Evolutionary conservation across 768 basidiomycete species (phyloP).

Genomic region (Hebeloma cylindrosporum): DNA sequence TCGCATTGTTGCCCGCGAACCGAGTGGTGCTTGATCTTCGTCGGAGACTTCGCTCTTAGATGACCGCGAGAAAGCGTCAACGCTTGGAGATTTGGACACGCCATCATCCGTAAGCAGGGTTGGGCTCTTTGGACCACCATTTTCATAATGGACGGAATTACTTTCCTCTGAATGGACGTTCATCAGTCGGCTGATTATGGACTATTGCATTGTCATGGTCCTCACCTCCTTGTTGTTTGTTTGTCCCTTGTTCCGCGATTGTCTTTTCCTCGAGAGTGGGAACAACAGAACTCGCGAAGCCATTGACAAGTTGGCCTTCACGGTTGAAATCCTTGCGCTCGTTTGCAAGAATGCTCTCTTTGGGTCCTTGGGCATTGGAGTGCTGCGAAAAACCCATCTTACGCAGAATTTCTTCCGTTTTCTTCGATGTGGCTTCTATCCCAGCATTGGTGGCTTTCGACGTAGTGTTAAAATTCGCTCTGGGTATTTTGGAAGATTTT

Average conservation of each 20-base stretch:
- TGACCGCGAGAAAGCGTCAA: slow-evolving; percentile 48
- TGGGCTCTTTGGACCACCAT: no score
- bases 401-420: slow-evolving; percentile 36
- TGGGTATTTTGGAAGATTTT: neutral
- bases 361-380: slow-evolving; percentile 37
- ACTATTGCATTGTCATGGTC: slow-evolving; percentile 5
- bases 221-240: slow-evolving; percentile 28
- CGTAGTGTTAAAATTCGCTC: neutral
- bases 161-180: no score
- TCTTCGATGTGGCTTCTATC: slow-evolving; percentile 24
- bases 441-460: slow-evolving; percentile 20
- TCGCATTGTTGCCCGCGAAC: slow-evolving; percentile 49
- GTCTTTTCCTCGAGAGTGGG: slow-evolving; percentile 73
- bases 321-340: slow-evolving; percentile 54
- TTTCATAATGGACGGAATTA: no score
- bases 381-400: slow-evolving; percentile 45
- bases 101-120: slow-evolving; percentile 40
- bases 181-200: no score
- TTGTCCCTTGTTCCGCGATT: slow-evolving; percentile 48
- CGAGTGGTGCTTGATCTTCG: slow-evolving; percentile 49
- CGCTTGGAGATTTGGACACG: slow-evolving; percentile 37
- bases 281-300: slow-evolving; percentile 62
- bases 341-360: slow-evolving; percentile 42
- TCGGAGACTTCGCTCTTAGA: slow-evolving; percentile 41
- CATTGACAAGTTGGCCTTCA: slow-evolving; percentile 50